Conservation (phyloP, 352 stramenopile genomes). For the Pythium sukuiense region DNA sequence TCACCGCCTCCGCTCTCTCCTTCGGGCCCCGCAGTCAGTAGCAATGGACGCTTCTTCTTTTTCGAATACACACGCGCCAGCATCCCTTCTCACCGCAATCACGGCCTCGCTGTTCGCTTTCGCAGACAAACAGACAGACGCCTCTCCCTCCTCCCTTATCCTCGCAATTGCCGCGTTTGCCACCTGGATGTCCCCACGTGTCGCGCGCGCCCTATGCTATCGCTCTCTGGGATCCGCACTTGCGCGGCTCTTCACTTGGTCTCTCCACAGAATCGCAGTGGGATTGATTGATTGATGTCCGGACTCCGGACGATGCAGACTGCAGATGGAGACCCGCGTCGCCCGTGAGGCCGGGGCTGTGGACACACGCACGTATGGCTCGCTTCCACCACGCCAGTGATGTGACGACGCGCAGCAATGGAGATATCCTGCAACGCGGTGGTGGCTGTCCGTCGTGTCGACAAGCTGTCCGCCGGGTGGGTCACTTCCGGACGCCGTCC, state of each 20-base stretch:
- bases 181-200: slow-evolving; percentile 1
- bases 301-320: too few species aligned
- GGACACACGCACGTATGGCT: background rate
- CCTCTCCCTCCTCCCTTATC: background rate
- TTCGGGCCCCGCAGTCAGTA: background rate
- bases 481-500: background rate
- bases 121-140: too few species aligned
- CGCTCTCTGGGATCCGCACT: background rate
- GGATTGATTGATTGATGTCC: too few species aligned
- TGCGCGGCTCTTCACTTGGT: background rate
- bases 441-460: background rate
- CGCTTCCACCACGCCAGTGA: background rate
- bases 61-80: slow-evolving; percentile 16
- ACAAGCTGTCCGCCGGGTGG: background rate
- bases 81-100: slow-evolving; percentile 9
- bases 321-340: too few species aligned
- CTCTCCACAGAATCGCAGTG: background rate
- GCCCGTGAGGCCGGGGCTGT: background rate
- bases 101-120: background rate
- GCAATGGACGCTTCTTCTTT: slow-evolving; percentile 27
- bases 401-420: background rate
- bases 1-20: slow-evolving; percentile 3
- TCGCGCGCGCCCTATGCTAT: background rate
- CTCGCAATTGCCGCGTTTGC: background rate
- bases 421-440: background rate